Evolutionary conservation across 176 grass and related monocot genomes (phyloP).

Genomic region (Oryza glumipatula): DNA sequence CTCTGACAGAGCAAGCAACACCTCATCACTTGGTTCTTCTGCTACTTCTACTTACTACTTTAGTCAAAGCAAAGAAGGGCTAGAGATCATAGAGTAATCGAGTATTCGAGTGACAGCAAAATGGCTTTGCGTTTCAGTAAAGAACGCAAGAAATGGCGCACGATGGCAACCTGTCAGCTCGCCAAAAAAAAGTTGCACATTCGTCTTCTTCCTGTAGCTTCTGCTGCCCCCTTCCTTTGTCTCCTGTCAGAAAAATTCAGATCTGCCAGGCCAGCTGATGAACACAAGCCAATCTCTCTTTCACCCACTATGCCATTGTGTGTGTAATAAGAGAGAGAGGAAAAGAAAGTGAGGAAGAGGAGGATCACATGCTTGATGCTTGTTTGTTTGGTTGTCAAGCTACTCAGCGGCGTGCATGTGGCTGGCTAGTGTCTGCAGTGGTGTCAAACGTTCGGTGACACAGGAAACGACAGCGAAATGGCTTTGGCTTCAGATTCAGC

Average conservation of each 20-base stretch:
- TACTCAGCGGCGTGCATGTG: not conserved
- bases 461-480: not conserved
- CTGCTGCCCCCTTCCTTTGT: not conserved
- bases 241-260: not conserved
- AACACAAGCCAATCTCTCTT: not conserved
- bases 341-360: not conserved
- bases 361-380: not conserved
- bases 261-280: not conserved
- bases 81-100: not conserved
- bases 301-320: too few species aligned
- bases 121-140: not conserved
- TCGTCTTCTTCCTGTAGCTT: not conserved
- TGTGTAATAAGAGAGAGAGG: too few species aligned
- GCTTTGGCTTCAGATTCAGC: not conserved
- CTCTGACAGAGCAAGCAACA: not conserved
- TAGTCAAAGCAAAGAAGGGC: not conserved
- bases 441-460: not conserved
- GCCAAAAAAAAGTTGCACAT: not conserved
- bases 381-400: not conserved
- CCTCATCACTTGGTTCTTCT: slow-evolving; percentile 1
- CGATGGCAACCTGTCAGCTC: not conserved
- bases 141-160: not conserved
- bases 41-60: not conserved
- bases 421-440: not conserved
- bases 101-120: not conserved